Base-by-base conservation (phyloP, 495 filamentous ascomycete species). In the Lichina pygmaea region DNA sequence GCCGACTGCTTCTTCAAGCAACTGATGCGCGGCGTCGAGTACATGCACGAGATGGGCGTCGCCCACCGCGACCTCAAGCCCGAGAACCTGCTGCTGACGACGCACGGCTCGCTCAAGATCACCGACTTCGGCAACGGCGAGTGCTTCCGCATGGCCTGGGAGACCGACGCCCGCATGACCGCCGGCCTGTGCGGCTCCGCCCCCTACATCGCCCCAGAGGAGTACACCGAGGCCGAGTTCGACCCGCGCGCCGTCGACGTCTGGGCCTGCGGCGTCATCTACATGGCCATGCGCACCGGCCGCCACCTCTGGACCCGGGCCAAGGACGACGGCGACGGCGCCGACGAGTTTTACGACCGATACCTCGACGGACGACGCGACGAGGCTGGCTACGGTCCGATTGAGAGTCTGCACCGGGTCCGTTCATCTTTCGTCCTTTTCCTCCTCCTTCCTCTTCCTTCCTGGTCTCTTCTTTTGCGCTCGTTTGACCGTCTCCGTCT, bases 101-200 rank as follows among this genome's bases (percentile, higher is more conserved):
- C 79, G 3, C 81, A 82, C 52, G 89, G 89, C 44, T 77, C 77
- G n/a, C 68, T 99, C 50, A 99, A 99, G 57, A 95, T 99, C 51
- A 95, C 91, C 33, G 89, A 99, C 57, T 99, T 99, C 53, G 89
- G 89, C 47, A 99, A 99, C 54, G 89, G 91, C 52, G 89, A 99
- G 56, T 99, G 89, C 60, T 99, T 99, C 70, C 79, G 91, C 39
- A 95, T 95, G 89, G 91, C 89, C 4, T 99, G 89, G 89, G 89
- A 99, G 60, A 81, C 82, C 44, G 84, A 94, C 60, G 76, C 91
- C 13, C 89, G 95, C 58, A 93, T 95, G 91, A 92, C 91, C 3
- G 83, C 81, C 16, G 91, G 91, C 24, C 73, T 95, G 3, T 99
- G 89, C 60, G 89, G 89, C 17, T 92, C 83, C 0, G 89, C 86